Evolutionary conservation across 805 yeast genomes (phyloP).

Genomic region (Yamadazyma laniorum): DNA sequence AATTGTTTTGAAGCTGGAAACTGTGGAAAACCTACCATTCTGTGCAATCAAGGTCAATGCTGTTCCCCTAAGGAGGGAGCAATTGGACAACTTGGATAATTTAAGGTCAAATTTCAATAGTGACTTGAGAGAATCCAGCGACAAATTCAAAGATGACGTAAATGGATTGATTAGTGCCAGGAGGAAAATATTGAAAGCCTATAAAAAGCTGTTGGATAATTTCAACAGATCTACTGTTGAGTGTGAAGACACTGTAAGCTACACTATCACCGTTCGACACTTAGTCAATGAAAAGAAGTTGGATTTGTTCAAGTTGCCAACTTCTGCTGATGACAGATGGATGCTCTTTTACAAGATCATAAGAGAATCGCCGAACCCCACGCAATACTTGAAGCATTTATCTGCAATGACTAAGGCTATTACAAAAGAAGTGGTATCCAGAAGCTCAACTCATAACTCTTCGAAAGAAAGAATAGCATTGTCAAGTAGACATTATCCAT

Average conservation of each 20-base stretch:
- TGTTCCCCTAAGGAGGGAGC: conserved; percentile 23
- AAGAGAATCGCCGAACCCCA: conserved; percentile 12
- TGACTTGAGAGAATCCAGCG: not conserved
- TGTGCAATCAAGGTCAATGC: conserved; percentile 25
- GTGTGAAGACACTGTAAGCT: conserved; percentile 2
- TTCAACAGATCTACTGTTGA: conserved; percentile 4
- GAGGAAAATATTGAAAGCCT: not conserved
- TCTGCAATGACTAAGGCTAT: not conserved
- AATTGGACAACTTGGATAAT: conserved; percentile 23
- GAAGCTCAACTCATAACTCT: not conserved
- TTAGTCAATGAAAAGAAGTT: conserved; percentile 6
- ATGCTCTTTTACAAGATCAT: conserved; percentile 20
- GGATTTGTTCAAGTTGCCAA: conserved; percentile 16
- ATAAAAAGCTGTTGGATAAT: conserved; percentile 3
- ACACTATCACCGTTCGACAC: conserved; percentile 5
- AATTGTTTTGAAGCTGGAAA: conserved; percentile 11
- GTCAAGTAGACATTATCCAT: too few species aligned
- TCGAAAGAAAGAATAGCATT: too few species aligned
- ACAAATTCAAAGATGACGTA: not conserved
- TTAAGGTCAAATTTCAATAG: conserved; percentile 16
- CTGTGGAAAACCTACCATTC: conserved; percentile 5
- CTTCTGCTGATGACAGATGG: conserved; percentile 20
- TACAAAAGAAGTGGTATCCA: not conserved
- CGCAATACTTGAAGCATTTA: conserved; percentile 11
- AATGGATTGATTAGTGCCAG: not conserved